Percentiles rank a stretch among this genome's conserved stretches.
These are phyloP conservation scores for Colletotrichum brevisporum DNA, from an alignment of 2,329 filamentous ascomycete species.

Conservation along the genomic window DNA sequence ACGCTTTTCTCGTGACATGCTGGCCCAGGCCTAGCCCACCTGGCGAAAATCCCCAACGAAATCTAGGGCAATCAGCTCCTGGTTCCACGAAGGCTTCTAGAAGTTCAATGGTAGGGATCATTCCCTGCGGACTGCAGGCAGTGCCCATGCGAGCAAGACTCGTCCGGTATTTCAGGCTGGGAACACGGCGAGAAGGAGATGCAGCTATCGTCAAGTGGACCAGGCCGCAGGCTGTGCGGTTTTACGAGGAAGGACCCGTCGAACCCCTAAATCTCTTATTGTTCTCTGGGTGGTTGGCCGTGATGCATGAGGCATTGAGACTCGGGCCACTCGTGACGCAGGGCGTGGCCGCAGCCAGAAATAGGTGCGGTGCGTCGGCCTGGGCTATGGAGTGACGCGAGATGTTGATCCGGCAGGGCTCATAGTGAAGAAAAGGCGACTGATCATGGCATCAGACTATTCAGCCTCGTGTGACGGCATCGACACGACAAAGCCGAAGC, in stretches of 20 bases:
- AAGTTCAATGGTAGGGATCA: constrained; percentile 16
- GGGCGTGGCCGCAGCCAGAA: background rate
- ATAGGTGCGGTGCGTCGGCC: constrained; percentile 1
- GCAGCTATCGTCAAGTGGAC: background rate
- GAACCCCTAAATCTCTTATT: background rate
- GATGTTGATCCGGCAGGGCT: constrained; percentile 4
- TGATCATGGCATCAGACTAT: constrained; percentile 1
- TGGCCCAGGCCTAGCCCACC: background rate
- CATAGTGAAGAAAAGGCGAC: background rate
- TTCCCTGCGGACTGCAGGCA: background rate
- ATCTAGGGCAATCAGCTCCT: constrained; percentile 5
- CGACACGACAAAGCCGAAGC: background rate
- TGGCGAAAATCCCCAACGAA: constrained; percentile 1
- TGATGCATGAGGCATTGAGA: background rate
- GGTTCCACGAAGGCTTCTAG: constrained; percentile 35
- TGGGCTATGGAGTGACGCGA: background rate
- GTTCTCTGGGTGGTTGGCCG: background rate
- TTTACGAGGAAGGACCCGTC: background rate
- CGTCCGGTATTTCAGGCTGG: constrained; percentile 1
- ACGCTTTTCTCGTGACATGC: background rate
- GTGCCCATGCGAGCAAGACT: constrained; percentile 6
- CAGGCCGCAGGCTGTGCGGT: background rate
- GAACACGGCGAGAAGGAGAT: background rate
- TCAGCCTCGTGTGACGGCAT: constrained; percentile 17
- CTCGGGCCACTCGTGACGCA: background rate